phyloP scores from a whole-genome alignment of 179 eudicot genomes.

The Corrigiola litoralis region DNA sequence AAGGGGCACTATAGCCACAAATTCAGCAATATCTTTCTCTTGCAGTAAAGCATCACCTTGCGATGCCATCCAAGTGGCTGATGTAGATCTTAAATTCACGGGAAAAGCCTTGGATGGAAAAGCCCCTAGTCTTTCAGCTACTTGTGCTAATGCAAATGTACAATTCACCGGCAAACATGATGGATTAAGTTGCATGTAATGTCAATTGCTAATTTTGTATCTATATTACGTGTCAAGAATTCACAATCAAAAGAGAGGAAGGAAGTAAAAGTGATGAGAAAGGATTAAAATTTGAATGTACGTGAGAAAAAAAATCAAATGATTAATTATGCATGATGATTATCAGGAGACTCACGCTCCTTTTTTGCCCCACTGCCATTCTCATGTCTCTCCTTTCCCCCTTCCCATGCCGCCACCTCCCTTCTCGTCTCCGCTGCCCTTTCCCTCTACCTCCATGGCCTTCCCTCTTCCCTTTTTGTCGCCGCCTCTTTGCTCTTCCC shows the following conservation, averaged over 20 bases:
- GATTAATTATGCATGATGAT: too few relatives aligned
- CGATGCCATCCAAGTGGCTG: conserved; percentile 34
- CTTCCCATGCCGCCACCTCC: too few relatives aligned
- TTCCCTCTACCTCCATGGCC: too few relatives aligned
- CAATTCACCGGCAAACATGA: conserved; percentile 24
- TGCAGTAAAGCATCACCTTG: conserved; percentile 50
- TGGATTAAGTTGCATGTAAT: conserved; percentile 24
- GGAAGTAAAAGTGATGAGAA: background rate
- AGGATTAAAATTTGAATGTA: too few relatives aligned
- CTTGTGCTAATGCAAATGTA: conserved; percentile 34
- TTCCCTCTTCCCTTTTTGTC: too few relatives aligned
- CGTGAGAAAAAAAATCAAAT: too few relatives aligned
- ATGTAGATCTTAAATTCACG: conserved; percentile 26
- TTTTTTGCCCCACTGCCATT: too few relatives aligned
- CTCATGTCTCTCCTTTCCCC: too few relatives aligned
- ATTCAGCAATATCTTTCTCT: conserved; percentile 16
- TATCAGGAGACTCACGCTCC: too few relatives aligned
- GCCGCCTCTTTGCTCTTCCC: too few relatives aligned
- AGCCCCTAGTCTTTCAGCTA: conserved; percentile 6
- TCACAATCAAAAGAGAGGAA: background rate
- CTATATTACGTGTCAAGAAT: background rate
- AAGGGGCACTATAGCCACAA: conserved; percentile 40
- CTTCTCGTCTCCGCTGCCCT: too few relatives aligned
- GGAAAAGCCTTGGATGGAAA: conserved; percentile 5
- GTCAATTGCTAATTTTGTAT: background rate